Evolutionary conservation across 768 basidiomycete genomes (phyloP).

Genomic region (Pleurotus djamor): DNA sequence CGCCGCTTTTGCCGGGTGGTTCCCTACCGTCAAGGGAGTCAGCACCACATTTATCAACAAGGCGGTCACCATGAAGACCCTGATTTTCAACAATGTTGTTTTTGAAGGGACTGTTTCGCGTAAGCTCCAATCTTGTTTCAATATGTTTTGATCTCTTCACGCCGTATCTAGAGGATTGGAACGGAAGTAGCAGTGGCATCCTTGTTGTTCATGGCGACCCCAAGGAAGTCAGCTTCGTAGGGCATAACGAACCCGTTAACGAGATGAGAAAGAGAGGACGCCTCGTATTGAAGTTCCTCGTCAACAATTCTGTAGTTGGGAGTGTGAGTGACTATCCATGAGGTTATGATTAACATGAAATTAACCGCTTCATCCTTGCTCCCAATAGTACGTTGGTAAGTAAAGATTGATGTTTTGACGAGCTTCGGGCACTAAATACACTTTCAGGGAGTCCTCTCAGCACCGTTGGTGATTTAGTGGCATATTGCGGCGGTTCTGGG

Average conservation of each 20-base stretch:
- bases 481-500: neutral
- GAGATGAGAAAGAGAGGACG: neutral
- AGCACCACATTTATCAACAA: neutral
- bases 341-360: neutral
- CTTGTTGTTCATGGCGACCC: neutral
- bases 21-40: neutral
- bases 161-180: neutral
- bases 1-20: neutral
- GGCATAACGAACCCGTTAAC: neutral
- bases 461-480: neutral
- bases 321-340: neutral
- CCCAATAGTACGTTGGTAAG: neutral
- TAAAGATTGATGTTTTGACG: neutral
- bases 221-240: neutral
- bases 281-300: neutral
- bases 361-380: neutral
- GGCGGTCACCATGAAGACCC: neutral
- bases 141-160: neutral
- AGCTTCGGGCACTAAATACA: neutral
- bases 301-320: neutral
- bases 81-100: neutral
- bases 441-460: neutral
- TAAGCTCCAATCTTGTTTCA: neutral
- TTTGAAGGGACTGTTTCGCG: neutral
- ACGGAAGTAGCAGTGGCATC: neutral